Evolutionary conservation across 495 filamentous ascomycete genomes (phyloP), one percentile per base, ranked within the genome.

Genomic region (Glarea lozoyensis): DNA sequence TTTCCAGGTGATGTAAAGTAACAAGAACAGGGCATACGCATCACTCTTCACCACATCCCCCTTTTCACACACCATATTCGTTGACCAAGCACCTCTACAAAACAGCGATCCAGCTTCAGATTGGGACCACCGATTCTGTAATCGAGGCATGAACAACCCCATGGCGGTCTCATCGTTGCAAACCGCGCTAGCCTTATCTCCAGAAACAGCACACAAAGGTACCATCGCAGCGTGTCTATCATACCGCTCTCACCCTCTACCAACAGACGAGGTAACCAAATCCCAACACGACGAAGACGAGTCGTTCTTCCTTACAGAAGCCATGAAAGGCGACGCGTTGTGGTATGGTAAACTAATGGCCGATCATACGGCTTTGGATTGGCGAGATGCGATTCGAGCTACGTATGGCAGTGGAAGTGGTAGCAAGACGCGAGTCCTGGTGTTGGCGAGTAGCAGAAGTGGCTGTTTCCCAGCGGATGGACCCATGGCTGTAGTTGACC

Each of bases 11-110:
- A 19, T 36, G 25, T 29, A 29, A 7, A 7, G n/a, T 29, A 11
- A 37, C 20, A 29, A n/a, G 16, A 10, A 13, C 11, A 52, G 49
- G 45, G 62, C 56, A 0, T 67, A 69, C 40, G 45, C 62, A 4
- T 60, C 66, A 38, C 58, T 71, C 0, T 70, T 67, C 37, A 59
- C 60, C 22, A 46, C 45, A 31, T 1, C 11, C 2, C 53, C 52
- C 9, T 62, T 69, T 39, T 20, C 44, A 0, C 61, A 61, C 2
- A 51, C 62, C 16, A 49, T 69, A 1, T 67, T 71, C 33, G 66
- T 69, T 5, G 68, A 71, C 54, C 68, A 71, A 37, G 62, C 61
- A 0, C 68, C 68, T 13, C 50, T 70, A 5, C 68, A 71, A 49
- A 63, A 71, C 33, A 54, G 52, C 20, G 48, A 59, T 18, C 37